Conservation (phyloP, 2,329 filamentous ascomycete species). For the Hypoxylon sp. region DNA sequence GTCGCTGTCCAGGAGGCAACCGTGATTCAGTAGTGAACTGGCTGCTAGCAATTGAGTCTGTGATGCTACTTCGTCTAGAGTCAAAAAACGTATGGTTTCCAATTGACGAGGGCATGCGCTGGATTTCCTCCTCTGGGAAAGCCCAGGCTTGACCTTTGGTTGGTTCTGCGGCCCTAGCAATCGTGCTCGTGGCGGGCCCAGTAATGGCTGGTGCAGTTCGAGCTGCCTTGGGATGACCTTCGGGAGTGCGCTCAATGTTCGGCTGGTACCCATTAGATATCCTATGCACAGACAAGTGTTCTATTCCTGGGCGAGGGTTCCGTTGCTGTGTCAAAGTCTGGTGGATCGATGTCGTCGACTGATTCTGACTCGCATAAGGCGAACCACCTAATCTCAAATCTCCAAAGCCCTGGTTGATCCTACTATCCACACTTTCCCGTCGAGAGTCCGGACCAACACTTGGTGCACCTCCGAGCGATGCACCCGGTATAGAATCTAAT, state of each 20-base stretch:
- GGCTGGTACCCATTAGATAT: slow-evolving; percentile 77
- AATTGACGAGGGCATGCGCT: slow-evolving; percentile 64
- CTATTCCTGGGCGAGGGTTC: slow-evolving; percentile 68
- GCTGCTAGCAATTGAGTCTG: slow-evolving; percentile 84
- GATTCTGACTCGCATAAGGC: slow-evolving; percentile 83
- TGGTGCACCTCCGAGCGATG: slow-evolving; percentile 53
- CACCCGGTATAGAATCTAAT: slow-evolving; percentile 58
- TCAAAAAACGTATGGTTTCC: slow-evolving; percentile 68
- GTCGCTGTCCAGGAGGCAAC: slow-evolving; percentile 78
- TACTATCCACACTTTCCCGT: slow-evolving; percentile 84
- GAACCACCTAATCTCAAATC: slow-evolving; percentile 79
- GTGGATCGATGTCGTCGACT: slow-evolving; percentile 81
- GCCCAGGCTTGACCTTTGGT: slow-evolving; percentile 89
- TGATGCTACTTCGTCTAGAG: slow-evolving; percentile 81
- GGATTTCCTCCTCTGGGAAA: slow-evolving; percentile 81
- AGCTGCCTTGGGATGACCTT: slow-evolving; percentile 66
- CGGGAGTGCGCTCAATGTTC: slow-evolving; percentile 70
- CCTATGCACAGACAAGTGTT: slow-evolving; percentile 69
- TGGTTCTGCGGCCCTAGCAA: slow-evolving; percentile 80
- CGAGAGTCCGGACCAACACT: slow-evolving; percentile 68
- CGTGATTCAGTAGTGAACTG: slow-evolving; percentile 83
- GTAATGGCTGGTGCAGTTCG: slow-evolving; percentile 83
- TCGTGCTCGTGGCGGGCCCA: slow-evolving; percentile 75
- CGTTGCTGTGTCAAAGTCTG: slow-evolving; percentile 78
- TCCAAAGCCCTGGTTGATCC: slow-evolving; percentile 79